Conservation (phyloP, 495 filamentous ascomycete genomes). For the Lasiosphaeria hispida region DNA sequence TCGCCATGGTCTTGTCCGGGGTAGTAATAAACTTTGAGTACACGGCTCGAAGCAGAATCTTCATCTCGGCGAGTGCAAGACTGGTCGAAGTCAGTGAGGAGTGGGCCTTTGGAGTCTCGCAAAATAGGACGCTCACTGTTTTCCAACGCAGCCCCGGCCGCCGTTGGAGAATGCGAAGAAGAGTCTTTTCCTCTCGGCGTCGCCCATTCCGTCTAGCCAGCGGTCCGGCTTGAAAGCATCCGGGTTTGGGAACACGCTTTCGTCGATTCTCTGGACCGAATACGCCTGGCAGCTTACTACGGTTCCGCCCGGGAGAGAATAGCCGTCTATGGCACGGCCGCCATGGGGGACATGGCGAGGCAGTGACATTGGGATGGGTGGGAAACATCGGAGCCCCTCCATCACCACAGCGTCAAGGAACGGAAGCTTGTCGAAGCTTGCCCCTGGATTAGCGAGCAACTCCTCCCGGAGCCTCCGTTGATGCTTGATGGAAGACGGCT, state of each 20-base stretch:
- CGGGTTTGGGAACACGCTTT: conserved; percentile 53
- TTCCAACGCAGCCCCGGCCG: conserved; percentile 56
- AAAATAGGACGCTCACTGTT: conserved; percentile 44
- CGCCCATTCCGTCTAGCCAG: conserved; percentile 56
- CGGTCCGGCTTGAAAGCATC: conserved; percentile 59
- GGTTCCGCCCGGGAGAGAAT: conserved; percentile 46
- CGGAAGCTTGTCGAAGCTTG: conserved; percentile 48
- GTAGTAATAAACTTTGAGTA: conserved; percentile 56
- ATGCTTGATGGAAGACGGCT: conserved; percentile 42
- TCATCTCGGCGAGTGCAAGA: conserved; percentile 67
- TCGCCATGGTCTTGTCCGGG: conserved; percentile 51
- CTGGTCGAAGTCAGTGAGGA: conserved; percentile 35
- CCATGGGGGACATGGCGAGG: conserved; percentile 58
- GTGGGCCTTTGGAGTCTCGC: background rate
- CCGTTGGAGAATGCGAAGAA: conserved; percentile 56
- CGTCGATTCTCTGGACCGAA: conserved; percentile 52
- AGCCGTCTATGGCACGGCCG: conserved; percentile 48
- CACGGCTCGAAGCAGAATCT: conserved; percentile 54
- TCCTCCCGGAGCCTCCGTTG: conserved; percentile 52
- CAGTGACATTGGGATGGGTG: conserved; percentile 65
- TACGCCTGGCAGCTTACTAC: conserved; percentile 56
- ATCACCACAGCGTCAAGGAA: conserved; percentile 62
- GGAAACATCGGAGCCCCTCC: conserved; percentile 57
- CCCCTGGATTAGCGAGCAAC: conserved; percentile 34
- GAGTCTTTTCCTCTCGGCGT: conserved; percentile 44